Base-by-base conservation (phyloP, 2,329 filamentous ascomycete species). In the Penicillium sp. region DNA sequence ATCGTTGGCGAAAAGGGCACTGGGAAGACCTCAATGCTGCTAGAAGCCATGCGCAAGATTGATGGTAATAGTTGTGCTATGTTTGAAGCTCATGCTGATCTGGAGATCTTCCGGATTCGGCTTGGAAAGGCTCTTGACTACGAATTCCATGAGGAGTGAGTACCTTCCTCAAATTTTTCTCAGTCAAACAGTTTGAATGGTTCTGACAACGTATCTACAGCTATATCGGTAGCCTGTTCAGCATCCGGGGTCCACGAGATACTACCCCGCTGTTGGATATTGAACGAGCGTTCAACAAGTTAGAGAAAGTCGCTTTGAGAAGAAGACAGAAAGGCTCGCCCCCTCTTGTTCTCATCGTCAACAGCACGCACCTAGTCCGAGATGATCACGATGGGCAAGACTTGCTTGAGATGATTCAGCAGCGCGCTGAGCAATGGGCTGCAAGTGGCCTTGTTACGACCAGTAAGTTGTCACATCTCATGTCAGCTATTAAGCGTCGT, bases 361-460 rank as follows among this genome's bases (percentile, higher is more conserved):
- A 98, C 75, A 92, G 93, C 66, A 89, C 92, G 70, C 95, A 99
- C 78, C 82, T 99, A 18, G 85, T 99, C 18, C 85, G 93, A 65
- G 91, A 98, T 73, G 90, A 98, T 68, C 91, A 96, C 5, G 91
- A 96, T 69, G 95, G 95, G n/a, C 89, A 89, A 56, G 92, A 98
- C 73, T 81, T 99, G 14, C 87, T 99, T 43, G 95, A 99, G 75
- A 85, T 99, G 51, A 87, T 99, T 33, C 95, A 99, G 71, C 95
- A 99, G 73, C 87, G 93, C 35, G 94, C 95, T 1, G 95, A 99
- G 76, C 90, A 95, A 75, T 99, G 95, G 95, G 94, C 95, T 1
- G 95, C 94, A 1, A 87, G 90, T 19, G 94, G 92, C 64, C 83
- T 99, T 9, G 91, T 96, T 33, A 98, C 95, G 1, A 79, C 87